Evolutionary conservation across 306 rosid species (phyloP), one percentile per base, ranked within the genome.

Genomic region (Rosa chinensis): DNA sequence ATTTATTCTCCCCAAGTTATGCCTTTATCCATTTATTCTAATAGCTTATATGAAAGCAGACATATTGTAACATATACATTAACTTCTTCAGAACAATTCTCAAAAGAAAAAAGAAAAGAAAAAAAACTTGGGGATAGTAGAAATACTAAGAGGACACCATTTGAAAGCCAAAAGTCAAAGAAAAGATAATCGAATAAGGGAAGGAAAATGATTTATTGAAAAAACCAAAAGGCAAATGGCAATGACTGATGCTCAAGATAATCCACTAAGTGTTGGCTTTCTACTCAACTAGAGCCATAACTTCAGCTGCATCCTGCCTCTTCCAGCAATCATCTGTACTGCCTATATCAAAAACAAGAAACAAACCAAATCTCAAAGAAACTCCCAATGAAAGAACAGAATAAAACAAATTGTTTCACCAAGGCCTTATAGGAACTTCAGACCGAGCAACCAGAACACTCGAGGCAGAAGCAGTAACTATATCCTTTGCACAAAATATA

Each of bases 301-400:
- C 98, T 78, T 80, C 85, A 77, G 99, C 98, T 66, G 99, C 98
- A 88, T 95, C 99, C 86, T 84, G 89, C 88, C 99, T 90, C 81
- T 90, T 91, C 99, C 99, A 95, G 77, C 90, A 91, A 62, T 95
- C 98, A 75, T 93, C 97, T n/a, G 99, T 95, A 80, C 99, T 95
- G 44, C 99, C 99, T 94, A 74, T 63, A 84, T 70, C 58, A 73
- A 55, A 53, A 86, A 75, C 18, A 83, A 70, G 39, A 59, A 73
- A 81, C 72, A 64, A 72, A 25, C 61, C 10, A 83, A 42, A 58
- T 44, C 72, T 37, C 40, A 62, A 40, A 16, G 72, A 44, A 75
- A 77, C 47, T 59, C 80, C 12, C 45, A 76, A 61, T 49, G 56
- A 61, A 62, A 23, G 66, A 76, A 69, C 69, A 66, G 42, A 72